phyloP scores from a whole-genome alignment of 768 basidiomycete genomes.

The Tephrocybe sp. region DNA sequence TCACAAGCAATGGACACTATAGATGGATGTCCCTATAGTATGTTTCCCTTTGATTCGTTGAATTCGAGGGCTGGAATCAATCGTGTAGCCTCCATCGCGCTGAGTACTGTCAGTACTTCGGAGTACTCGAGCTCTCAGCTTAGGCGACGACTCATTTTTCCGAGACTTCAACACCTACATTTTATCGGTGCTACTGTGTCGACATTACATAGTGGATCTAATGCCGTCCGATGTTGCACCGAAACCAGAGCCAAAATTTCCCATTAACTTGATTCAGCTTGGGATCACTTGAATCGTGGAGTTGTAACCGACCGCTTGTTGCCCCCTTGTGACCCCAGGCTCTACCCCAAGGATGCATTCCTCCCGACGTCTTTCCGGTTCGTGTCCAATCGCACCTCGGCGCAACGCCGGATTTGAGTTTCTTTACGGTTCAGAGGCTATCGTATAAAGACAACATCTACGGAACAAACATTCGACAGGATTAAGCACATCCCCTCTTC shows the following conservation, averaged over 20 bases:
- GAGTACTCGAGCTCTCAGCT: no score
- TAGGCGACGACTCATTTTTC: no score
- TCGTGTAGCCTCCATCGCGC: no score
- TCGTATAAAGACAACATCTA: constrained; percentile 13
- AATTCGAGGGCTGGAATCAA: no score
- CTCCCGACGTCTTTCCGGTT: constrained; percentile 27
- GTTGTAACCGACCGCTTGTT: constrained; percentile 23
- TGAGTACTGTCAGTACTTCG: no score
- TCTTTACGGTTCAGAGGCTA: constrained; percentile 3
- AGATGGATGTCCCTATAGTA: no score
- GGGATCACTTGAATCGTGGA: constrained; percentile 6
- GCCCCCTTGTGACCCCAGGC: constrained; percentile 26
- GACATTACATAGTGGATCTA: not conserved
- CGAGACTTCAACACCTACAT: not conserved
- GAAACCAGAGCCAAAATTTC: constrained; percentile 15
- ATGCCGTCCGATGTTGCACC: constrained; percentile 21
- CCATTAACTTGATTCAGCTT: not conserved
- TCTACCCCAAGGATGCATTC: not conserved
- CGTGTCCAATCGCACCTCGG: constrained; percentile 29
- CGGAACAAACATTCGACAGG: constrained; percentile 7
- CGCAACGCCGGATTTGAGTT: constrained; percentile 35
- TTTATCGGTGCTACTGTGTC: not conserved
- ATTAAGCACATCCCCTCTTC: constrained; percentile 2
- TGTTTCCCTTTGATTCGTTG: no score
- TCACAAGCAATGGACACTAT: constrained; percentile 6